Evolutionary conservation across 768 basidiomycete genomes (phyloP), one percentile per base, ranked within the genome.

Genomic region (Epithele typhae): DNA sequence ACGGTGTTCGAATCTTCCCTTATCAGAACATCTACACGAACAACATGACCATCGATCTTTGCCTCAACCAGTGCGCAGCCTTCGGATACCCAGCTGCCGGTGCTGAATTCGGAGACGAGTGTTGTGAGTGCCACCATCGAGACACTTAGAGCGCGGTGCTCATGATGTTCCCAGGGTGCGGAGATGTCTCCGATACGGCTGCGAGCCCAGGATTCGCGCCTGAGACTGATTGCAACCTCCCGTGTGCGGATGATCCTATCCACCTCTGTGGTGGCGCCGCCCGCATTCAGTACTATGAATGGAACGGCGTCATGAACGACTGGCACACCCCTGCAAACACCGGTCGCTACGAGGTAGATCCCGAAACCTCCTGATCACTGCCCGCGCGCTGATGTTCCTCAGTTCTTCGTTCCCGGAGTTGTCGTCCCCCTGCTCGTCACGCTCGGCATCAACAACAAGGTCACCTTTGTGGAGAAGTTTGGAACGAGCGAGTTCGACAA

Each of bases 381-480:
- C 35, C 3, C 4, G 14, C 17, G 15, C 15, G 11, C 39, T 53
- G 5, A 25, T 22, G n/a, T 11, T 25, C 15, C 40, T 8, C 19
- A 77, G 72, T 71, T 70, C 56, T 60, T 78, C 25, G 66, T 77
- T 15, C 66, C 68, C 0, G 87, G 87, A 2, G 71, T 87, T 25
- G 72, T 87, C 43, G 79, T 87, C 11, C 86, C 87, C 3, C 68
- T 89, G 47, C 77, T 88, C 30, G 79, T 84, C 3, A 89, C 87
- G 0, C 68, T 91, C 25, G 86, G 87, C 1, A 71, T 85, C 64
- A 90, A 90, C 68, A 81, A 84, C 70, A 91, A 90, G 59, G 81
- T 90, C 39, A 76, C 81, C 1, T 86, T 90, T 68, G 68, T 91
- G 6, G 87, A 91, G 63, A 91, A 90, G 61, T 66, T 45, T 3